Percentiles rank a stretch among this genome's conserved stretches.
phyloP scores from a whole-genome alignment of 257 asterid species.

The Solanum clarkiae region DNA sequence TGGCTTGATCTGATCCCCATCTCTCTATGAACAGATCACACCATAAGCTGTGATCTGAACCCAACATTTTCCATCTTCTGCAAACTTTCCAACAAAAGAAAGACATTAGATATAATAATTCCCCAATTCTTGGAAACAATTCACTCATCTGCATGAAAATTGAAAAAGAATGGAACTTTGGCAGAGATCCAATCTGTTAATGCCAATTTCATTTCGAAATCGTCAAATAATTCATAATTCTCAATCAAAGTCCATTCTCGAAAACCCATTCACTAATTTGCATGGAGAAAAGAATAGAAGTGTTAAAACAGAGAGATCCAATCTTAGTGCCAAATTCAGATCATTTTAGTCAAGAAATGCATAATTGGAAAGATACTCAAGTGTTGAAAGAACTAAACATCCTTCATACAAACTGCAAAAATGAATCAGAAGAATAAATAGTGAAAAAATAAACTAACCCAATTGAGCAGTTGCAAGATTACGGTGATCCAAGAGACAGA shows the following conservation, averaged over 20 bases:
- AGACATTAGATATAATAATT: neutral
- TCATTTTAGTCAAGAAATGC: neutral
- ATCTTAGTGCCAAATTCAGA: neutral
- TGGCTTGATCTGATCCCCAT: slow-evolving; percentile 58
- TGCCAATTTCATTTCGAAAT: neutral
- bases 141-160: neutral
- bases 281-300: neutral
- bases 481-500: slow-evolving; percentile 59
- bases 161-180: neutral
- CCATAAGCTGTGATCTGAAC: slow-evolving; percentile 50
- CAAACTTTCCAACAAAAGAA: slow-evolving; percentile 34
- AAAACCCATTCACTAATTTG: neutral
- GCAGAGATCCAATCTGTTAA: neutral
- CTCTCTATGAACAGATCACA: slow-evolving; percentile 47
- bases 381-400: neutral
- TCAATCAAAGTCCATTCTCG: neutral
- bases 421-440: neutral
- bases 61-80: slow-evolving; percentile 66
- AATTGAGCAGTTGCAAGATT: slow-evolving; percentile 69
- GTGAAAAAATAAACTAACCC: slow-evolving; percentile 27
- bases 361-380: neutral
- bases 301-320: neutral
- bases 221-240: neutral
- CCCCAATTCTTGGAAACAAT: neutral
- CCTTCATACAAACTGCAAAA: neutral